phyloP scores from a whole-genome alignment of 1,284 basidiomycete genomes.

The Boletus semigastroideus region DNA sequence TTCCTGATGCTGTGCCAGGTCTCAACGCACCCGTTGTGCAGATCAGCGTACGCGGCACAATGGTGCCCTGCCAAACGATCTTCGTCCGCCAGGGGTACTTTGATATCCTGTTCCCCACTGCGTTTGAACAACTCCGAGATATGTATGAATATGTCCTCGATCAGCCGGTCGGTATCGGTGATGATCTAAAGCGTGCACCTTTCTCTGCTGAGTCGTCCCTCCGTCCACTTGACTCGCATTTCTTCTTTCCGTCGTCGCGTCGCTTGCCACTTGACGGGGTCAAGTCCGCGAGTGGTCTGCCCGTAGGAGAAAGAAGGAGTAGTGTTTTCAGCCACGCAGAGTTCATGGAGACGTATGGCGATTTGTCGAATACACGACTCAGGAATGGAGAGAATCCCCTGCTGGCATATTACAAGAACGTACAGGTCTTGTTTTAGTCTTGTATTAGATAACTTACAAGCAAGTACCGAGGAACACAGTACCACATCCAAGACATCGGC shows the following conservation, averaged over 20 bases:
- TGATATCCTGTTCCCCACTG: constrained; percentile 98
- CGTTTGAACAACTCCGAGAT: constrained; percentile 83
- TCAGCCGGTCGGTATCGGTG: constrained; percentile 40
- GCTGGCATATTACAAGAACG: constrained; percentile 86
- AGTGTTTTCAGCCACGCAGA: constrained; percentile 82
- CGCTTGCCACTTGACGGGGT: constrained; percentile 66
- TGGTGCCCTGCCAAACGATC: constrained; percentile 88
- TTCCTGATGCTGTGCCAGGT: constrained; percentile 87
- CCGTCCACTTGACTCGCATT: constrained; percentile 55
- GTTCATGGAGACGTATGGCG: constrained; percentile 82
- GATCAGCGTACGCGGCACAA: constrained; percentile 82
- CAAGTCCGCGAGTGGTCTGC: constrained; percentile 69
- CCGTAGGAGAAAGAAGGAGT: constrained; percentile 77
- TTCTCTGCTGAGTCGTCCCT: constrained; percentile 46
- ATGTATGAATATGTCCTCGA: constrained; percentile 85
- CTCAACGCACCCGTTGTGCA: constrained; percentile 94
- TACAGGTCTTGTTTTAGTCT: constrained; percentile 75
- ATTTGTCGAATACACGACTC: constrained; percentile 64
- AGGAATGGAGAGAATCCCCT: constrained; percentile 86
- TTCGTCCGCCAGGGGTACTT: constrained; percentile 96
- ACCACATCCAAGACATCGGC: too few relatives aligned
- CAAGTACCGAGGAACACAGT: not conserved
- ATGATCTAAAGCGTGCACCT: constrained; percentile 35
- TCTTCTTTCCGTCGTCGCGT: constrained; percentile 67
- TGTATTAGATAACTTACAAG: not conserved